Evolutionary conservation across 1,284 basidiomycete genomes (phyloP).

Genomic region (Trichosporon sp.): DNA sequence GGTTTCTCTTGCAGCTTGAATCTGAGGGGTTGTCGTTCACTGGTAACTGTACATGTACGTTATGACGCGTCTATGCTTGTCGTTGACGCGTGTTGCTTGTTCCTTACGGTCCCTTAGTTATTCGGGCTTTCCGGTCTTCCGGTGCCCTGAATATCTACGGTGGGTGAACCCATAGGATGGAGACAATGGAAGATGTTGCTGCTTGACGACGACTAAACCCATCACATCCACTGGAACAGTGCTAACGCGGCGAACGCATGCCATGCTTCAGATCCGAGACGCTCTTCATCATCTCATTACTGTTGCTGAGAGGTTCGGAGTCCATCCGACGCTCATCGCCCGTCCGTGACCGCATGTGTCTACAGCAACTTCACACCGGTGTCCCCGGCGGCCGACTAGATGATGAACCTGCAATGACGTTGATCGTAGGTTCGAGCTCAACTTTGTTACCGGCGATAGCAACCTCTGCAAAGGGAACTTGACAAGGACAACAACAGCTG

Average conservation of each 20-base stretch:
- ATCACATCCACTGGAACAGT: background rate
- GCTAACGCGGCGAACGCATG: background rate
- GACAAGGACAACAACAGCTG: background rate
- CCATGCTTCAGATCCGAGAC: background rate
- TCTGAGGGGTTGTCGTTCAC: background rate
- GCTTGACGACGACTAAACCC: background rate
- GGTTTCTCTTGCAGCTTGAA: background rate
- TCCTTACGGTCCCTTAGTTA: background rate
- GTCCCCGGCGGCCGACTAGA: background rate
- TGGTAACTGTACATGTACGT: background rate
- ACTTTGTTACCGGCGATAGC: background rate
- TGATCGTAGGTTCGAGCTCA: slow-evolving; percentile 9
- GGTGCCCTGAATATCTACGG: background rate
- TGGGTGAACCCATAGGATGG: background rate
- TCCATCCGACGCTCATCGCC: background rate
- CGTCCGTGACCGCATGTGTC: background rate
- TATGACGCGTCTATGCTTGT: slow-evolving; percentile 5
- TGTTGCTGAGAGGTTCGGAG: background rate
- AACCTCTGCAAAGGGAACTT: background rate
- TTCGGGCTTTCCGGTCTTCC: background rate
- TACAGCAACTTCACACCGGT: background rate
- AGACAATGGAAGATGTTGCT: background rate
- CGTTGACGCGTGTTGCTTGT: background rate
- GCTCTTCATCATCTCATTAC: background rate
- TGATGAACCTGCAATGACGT: background rate